Conservation (phyloP, 2,329 filamentous ascomycete species). For the Penicillium sp. region DNA sequence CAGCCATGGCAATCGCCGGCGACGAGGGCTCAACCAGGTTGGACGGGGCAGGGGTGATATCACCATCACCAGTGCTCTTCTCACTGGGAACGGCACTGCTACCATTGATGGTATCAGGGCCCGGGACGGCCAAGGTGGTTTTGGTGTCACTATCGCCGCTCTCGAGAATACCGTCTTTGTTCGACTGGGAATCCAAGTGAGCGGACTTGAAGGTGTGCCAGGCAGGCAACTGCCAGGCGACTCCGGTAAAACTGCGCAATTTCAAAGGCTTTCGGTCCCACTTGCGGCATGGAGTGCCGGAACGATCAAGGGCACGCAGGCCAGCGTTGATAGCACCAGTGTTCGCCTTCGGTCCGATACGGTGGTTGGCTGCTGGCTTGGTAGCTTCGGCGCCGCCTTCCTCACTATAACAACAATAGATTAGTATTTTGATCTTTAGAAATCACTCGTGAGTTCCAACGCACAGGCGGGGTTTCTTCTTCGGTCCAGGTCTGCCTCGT, state of each 20-base stretch:
- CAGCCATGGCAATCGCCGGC: slow-evolving; percentile 43
- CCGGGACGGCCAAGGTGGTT: slow-evolving; percentile 49
- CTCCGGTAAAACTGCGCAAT: slow-evolving; percentile 90
- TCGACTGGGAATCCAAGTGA: slow-evolving; percentile 48
- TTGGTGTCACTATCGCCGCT: slow-evolving; percentile 58
- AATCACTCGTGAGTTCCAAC: slow-evolving; percentile 41
- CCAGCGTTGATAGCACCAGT: slow-evolving; percentile 96
- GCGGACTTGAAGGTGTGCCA: slow-evolving; percentile 64
- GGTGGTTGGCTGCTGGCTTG: slow-evolving; percentile 56
- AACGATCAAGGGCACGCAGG: slow-evolving; percentile 87
- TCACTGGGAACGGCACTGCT: slow-evolving; percentile 59
- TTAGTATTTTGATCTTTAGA: not conserved
- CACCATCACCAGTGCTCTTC: slow-evolving; percentile 56
- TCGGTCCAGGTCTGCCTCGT: slow-evolving; percentile 86
- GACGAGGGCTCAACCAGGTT: slow-evolving; percentile 55
- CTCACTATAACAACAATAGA: slow-evolving; percentile 39
- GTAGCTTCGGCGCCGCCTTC: slow-evolving; percentile 51
- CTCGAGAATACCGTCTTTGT: slow-evolving; percentile 54
- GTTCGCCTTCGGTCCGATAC: slow-evolving; percentile 94
- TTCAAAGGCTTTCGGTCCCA: slow-evolving; percentile 82
- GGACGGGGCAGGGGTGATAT: slow-evolving; percentile 46
- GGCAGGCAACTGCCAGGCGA: slow-evolving; percentile 74
- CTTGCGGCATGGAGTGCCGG: slow-evolving; percentile 85
- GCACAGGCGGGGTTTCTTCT: slow-evolving; percentile 94
- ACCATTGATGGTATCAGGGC: slow-evolving; percentile 21